Base-by-base conservation (phyloP, 192 early-diverging fungal species). In the Glomus cerebriforme region DNA sequence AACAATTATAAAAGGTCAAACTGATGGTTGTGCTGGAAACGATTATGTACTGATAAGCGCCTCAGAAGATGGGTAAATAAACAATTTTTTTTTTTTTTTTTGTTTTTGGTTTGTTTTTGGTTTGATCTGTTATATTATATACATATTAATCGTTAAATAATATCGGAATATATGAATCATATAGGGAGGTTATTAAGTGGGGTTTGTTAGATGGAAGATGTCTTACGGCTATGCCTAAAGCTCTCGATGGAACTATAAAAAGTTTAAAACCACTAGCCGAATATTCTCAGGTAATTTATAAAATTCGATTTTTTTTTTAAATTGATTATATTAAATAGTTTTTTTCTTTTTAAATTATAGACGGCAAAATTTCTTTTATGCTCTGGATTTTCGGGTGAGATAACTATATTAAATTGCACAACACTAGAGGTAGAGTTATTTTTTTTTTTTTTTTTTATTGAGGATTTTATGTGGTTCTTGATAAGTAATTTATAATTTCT, bases 21-120 rank as follows among this genome's bases (percentile, higher is more conserved):
- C 83, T 8, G 86, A 88, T 47, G 79, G 82, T 31, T 79, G 82
- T 31, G 79, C 81, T 24, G 75, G 80, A 24, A 73, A 74, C 58
- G 84, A 89, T 43, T 84, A 86, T 84, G 81, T 87, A 29, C 47
- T 90, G 15, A 84, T 89, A 17, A 90, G 88, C 54, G 88, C 87
- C 2, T 87, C 87, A 1, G 85, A 88, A 54, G 86, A 88, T 59
- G 89, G 89, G 89, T 90, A 84, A 81, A 45, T 8, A 31, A n/a
- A 27, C 15, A 73, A 32, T 73, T 73, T 7, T 3, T 26, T 6
- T 59, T 12, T 59, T 54, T 49, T 54, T 49, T 19, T 0, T 74
- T 31, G 32, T 3, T 12, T 49, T 13, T 26, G 54, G 72, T 54
- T 59, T 24, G 71, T 34, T 34, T 17, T n/a, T 37, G n/a, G 9